Evolutionary conservation across 441 rosid genomes (phyloP).

Genomic region (Bocquillonia castaneifolia): DNA sequence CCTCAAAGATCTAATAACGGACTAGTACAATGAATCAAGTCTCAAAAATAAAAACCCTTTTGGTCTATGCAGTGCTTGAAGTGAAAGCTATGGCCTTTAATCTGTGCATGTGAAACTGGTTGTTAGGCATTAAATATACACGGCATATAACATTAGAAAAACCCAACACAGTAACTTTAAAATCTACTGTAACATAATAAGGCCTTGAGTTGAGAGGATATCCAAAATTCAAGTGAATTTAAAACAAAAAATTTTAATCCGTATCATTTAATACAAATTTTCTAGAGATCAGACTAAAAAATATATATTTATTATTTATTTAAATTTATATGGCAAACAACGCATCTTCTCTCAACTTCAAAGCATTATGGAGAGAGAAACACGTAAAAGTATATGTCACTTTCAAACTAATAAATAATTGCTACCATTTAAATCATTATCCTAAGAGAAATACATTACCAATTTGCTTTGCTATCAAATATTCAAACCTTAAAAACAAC

Average conservation of each 20-base stretch:
- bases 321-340: conserved; percentile 13
- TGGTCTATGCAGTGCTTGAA: conserved; percentile 19
- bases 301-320: conserved; percentile 16
- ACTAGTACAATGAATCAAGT: conserved; percentile 25
- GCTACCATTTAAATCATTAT: not conserved
- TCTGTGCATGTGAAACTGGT: conserved; percentile 37
- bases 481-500: not conserved
- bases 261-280: not conserved
- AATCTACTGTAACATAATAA: conserved; percentile 18
- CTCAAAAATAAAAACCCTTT: conserved; percentile 14
- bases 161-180: conserved; percentile 12
- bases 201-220: not conserved
- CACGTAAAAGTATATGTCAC: conserved; percentile 29
- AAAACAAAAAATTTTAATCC: not conserved
- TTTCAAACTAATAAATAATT: conserved; percentile 26
- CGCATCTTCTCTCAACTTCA: conserved; percentile 18
- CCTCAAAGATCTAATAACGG: conserved; percentile 22
- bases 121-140: conserved; percentile 34
- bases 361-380: conserved; percentile 26
- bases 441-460: conserved; percentile 4
- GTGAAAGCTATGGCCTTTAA: conserved; percentile 22
- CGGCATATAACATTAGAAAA: conserved; percentile 24
- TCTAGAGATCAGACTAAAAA: conserved; percentile 20
- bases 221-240: conserved; percentile 10
- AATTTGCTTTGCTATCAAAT: not conserved